These are phyloP conservation scores for Cephalotrichum gorgonifer DNA, from an alignment of 2,329 filamentous ascomycete species.

Conservation along the genomic window DNA sequence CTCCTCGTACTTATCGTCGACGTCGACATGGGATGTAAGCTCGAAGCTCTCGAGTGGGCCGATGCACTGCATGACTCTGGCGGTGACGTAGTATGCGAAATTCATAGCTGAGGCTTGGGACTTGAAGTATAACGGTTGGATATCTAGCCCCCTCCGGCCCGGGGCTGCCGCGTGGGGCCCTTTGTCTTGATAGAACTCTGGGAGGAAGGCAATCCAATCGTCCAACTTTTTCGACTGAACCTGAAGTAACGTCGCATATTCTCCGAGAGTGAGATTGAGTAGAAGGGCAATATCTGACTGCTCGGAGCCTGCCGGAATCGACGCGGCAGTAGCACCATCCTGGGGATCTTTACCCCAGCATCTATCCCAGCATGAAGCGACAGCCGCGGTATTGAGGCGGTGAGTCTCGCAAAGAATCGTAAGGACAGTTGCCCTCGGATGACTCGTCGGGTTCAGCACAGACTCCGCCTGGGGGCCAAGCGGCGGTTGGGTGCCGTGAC, in stretches of 20 bases:
- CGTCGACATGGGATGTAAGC: not conserved
- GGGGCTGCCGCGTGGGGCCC: too few relatives aligned
- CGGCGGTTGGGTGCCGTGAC: not conserved
- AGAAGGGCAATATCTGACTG: not conserved
- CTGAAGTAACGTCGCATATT: not conserved
- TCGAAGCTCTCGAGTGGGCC: slow-evolving; percentile 3
- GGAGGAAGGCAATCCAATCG: not conserved
- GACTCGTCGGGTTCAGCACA: not conserved
- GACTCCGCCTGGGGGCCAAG: not conserved
- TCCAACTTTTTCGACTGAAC: not conserved
- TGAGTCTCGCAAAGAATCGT: slow-evolving; percentile 7
- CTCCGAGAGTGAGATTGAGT: not conserved
- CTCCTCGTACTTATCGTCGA: not conserved
- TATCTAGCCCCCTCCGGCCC: not conserved
- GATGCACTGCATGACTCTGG: slow-evolving; percentile 8
- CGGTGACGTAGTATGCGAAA: slow-evolving; percentile 9
- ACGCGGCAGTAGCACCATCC: not conserved
- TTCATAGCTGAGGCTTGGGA: slow-evolving; percentile 10
- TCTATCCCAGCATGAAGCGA: slow-evolving; percentile 6
- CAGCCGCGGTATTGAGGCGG: slow-evolving; percentile 6
- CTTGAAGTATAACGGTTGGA: slow-evolving; percentile 5
- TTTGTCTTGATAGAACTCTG: not conserved
- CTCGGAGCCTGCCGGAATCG: not conserved
- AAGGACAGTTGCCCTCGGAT: slow-evolving; percentile 4
- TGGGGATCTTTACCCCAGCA: too few relatives aligned